These are phyloP conservation scores for Brassica rapa DNA, from an alignment of 345 rosid genomes.

Conservation along the genomic window DNA sequence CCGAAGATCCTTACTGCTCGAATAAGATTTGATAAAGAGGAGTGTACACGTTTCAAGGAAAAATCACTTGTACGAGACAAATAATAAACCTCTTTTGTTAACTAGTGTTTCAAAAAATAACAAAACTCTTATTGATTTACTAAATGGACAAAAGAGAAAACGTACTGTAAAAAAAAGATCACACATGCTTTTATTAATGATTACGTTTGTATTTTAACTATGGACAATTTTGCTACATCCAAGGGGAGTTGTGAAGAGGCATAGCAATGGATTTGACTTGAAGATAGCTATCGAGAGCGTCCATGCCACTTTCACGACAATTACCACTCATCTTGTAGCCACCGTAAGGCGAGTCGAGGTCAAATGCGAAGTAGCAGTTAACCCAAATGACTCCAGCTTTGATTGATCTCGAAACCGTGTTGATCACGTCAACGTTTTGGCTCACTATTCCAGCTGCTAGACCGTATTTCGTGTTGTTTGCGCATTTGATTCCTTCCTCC, in stretches of 20 bases:
- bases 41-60: no score
- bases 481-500: constrained; percentile 64
- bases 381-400: constrained; percentile 70
- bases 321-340: constrained; percentile 76
- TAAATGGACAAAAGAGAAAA: background rate
- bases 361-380: constrained; percentile 69
- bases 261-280: constrained; percentile 67
- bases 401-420: constrained; percentile 70
- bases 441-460: constrained; percentile 80
- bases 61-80: no score
- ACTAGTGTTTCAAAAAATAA: background rate
- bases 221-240: constrained; percentile 50
- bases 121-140: constrained; percentile 10
- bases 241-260: constrained; percentile 68
- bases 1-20: no score
- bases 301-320: constrained; percentile 66
- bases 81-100: no score
- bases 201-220: background rate
- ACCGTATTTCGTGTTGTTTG: constrained; percentile 71
- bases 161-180: background rate
- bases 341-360: constrained; percentile 62
- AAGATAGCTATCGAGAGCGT: constrained; percentile 59
- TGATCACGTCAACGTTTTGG: constrained; percentile 59
- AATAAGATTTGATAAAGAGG: no score
- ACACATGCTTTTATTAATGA: background rate